phyloP scores from a whole-genome alignment of 2,329 filamentous ascomycete genomes.

The Alternaria sp. region DNA sequence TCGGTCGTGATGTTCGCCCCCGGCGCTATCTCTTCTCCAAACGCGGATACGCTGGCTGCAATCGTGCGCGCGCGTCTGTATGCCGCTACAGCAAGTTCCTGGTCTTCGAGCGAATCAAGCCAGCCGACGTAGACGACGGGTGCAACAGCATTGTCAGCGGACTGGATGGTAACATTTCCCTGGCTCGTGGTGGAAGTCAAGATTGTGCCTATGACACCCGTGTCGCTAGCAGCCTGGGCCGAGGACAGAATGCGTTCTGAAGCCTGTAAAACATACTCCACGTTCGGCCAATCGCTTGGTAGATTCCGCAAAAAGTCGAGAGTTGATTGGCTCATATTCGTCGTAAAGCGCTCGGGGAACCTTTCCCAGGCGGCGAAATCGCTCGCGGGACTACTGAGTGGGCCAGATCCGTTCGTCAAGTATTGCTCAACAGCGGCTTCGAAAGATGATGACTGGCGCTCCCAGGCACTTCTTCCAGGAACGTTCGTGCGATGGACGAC shows the following conservation, averaged over 20 bases:
- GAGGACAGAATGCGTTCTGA: background rate
- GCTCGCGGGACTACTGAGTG: slow-evolving; percentile 11
- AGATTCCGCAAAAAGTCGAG: background rate
- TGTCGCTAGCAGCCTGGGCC: background rate
- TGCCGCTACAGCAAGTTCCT: slow-evolving; percentile 11
- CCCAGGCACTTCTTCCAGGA: slow-evolving; percentile 9
- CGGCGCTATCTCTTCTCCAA: slow-evolving; percentile 8
- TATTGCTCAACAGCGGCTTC: slow-evolving; percentile 2
- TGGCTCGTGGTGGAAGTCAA: slow-evolving; percentile 7
- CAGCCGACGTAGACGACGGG: slow-evolving; percentile 5
- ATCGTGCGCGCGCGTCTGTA: slow-evolving; percentile 8
- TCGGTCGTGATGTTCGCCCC: slow-evolving; percentile 9
- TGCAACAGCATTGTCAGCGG: slow-evolving; percentile 1
- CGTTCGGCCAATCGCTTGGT: slow-evolving; percentile 10
- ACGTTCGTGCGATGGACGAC: slow-evolving; percentile 3
- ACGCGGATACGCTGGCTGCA: slow-evolving; percentile 5
- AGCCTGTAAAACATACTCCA: slow-evolving; percentile 4
- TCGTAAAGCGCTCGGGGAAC: background rate
- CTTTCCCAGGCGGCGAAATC: slow-evolving; percentile 11
- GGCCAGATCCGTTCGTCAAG: slow-evolving; percentile 7
- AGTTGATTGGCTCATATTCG: slow-evolving; percentile 8
- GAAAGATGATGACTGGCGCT: slow-evolving; percentile 2
- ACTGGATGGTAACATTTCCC: slow-evolving; percentile 11
- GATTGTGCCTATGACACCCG: slow-evolving; percentile 6
- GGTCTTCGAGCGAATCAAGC: slow-evolving; percentile 8